phyloP scores from a whole-genome alignment of 2,329 filamentous ascomycete genomes.

The Neoarthrinium moseri region DNA sequence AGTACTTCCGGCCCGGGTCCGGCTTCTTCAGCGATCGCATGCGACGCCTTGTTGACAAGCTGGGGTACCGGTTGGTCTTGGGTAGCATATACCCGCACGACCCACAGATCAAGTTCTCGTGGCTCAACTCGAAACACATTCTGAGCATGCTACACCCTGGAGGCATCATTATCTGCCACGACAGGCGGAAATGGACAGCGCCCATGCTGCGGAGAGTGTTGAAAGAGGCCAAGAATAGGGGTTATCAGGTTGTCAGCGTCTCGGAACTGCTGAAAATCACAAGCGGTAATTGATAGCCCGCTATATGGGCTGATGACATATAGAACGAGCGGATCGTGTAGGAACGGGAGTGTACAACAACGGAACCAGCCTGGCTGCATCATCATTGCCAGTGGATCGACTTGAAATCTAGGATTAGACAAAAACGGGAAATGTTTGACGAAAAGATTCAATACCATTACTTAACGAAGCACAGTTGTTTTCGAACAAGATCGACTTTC shows the following conservation, averaged over 20 bases:
- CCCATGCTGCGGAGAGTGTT: conserved; percentile 75
- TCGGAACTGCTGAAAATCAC: conserved; percentile 59
- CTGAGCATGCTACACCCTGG: conserved; percentile 77
- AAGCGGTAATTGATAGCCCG: conserved; percentile 8
- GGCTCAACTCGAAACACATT: conserved; percentile 74
- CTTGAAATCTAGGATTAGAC: too few relatives aligned
- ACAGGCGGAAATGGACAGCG: conserved; percentile 77
- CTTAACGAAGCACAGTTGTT: too few relatives aligned
- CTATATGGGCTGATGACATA: too few relatives aligned
- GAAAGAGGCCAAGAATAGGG: conserved; percentile 66
- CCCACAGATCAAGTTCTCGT: conserved; percentile 72
- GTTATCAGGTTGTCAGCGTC: conserved; percentile 71
- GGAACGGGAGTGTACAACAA: too few relatives aligned
- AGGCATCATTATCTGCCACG: conserved; percentile 82
- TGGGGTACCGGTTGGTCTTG: conserved; percentile 73
- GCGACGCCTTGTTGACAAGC: conserved; percentile 54
- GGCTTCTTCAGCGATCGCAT: conserved; percentile 78
- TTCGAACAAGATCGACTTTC: too few relatives aligned
- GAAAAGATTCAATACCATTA: too few relatives aligned
- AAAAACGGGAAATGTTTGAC: too few relatives aligned
- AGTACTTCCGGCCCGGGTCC: conserved; percentile 80
- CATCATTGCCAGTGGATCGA: too few relatives aligned
- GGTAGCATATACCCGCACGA: conserved; percentile 89
- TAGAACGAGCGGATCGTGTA: too few relatives aligned
- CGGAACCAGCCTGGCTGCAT: too few relatives aligned